Evolutionary conservation across 768 basidiomycete genomes (phyloP).

Genomic region (Pleurotus platypus): DNA sequence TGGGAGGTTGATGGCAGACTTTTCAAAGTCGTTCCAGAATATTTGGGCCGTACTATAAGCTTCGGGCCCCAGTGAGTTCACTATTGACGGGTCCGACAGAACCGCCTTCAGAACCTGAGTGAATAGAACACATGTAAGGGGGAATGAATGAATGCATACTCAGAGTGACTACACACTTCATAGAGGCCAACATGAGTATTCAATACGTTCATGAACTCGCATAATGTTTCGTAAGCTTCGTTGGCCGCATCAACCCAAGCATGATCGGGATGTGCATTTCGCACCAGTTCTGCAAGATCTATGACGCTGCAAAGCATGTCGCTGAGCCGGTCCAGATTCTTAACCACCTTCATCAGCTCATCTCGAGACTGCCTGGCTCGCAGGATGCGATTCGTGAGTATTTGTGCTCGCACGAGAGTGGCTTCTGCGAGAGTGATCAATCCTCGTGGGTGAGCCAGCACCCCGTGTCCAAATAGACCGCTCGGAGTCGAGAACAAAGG

Average conservation of each 20-base stretch:
- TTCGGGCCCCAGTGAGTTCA: constrained; percentile 64
- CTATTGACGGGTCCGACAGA: constrained; percentile 62
- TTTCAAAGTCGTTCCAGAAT: constrained; percentile 96
- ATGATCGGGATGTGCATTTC: constrained; percentile 89
- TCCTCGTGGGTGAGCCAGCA: constrained; percentile 64
- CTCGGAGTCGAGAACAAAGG: constrained; percentile 32
- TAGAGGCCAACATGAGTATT: constrained; percentile 93
- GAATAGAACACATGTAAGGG: constrained; percentile 15
- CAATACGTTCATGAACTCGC: constrained; percentile 96
- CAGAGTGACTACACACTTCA: constrained; percentile 51
- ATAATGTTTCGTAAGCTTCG: constrained; percentile 84
- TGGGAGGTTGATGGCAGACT: constrained; percentile 91
- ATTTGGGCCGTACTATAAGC: constrained; percentile 87
- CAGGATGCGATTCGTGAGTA: constrained; percentile 82
- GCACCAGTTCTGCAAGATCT: constrained; percentile 90
- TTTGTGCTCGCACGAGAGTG: constrained; percentile 75
- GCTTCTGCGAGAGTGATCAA: constrained; percentile 73
- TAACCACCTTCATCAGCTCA: constrained; percentile 84
- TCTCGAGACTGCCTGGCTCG: constrained; percentile 65
- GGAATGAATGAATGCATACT: constrained; percentile 8
- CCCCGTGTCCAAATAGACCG: constrained; percentile 83
- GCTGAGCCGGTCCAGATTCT: constrained; percentile 94
- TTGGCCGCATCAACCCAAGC: constrained; percentile 84
- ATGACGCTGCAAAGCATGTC: constrained; percentile 96
- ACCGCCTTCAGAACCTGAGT: constrained; percentile 67